These are phyloP conservation scores for Xerocomellus intermedius DNA, from an alignment of 768 basidiomycete species.

Conservation along the genomic window DNA sequence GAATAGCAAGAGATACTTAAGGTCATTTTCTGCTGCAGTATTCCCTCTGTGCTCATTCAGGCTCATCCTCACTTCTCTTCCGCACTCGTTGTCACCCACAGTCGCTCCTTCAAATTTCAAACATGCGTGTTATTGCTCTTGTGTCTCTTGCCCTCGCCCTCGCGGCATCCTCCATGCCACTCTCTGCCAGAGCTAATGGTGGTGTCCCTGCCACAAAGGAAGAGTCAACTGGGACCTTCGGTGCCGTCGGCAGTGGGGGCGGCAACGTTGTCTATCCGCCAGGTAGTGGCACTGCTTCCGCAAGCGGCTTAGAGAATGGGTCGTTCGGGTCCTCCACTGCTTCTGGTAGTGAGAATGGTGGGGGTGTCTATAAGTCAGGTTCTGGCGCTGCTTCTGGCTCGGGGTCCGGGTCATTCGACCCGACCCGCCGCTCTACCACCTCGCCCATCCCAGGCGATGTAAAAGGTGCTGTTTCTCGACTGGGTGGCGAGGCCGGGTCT, in stretches of 20 bases:
- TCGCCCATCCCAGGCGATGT: too few relatives aligned
- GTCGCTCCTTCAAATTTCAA: not conserved
- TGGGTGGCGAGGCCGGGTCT: not conserved
- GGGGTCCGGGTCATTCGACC: too few relatives aligned
- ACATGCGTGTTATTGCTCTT: slow-evolving; percentile 12
- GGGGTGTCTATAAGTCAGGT: too few relatives aligned
- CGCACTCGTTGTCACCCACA: slow-evolving; percentile 4
- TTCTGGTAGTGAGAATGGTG: too few relatives aligned
- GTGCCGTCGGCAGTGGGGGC: too few relatives aligned
- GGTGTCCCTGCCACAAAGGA: not conserved
- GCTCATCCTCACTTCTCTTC: not conserved
- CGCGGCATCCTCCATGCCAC: slow-evolving; percentile 5
- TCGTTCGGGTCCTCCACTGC: too few relatives aligned
- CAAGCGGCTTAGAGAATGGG: too few relatives aligned
- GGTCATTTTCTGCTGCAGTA: not conserved
- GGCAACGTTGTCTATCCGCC: too few relatives aligned
- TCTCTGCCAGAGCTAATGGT: not conserved
- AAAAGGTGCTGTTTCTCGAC: not conserved
- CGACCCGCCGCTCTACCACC: too few relatives aligned
- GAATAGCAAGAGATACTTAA: not conserved
- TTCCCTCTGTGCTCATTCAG: not conserved
- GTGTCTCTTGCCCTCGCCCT: slow-evolving; percentile 10
- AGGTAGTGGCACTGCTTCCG: too few relatives aligned
- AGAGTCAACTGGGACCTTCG: too few relatives aligned
- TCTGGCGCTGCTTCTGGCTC: too few relatives aligned